These are phyloP conservation scores for Apiospora kogelbergensis DNA, from an alignment of 2,329 filamentous ascomycete species.

Conservation along the genomic window DNA sequence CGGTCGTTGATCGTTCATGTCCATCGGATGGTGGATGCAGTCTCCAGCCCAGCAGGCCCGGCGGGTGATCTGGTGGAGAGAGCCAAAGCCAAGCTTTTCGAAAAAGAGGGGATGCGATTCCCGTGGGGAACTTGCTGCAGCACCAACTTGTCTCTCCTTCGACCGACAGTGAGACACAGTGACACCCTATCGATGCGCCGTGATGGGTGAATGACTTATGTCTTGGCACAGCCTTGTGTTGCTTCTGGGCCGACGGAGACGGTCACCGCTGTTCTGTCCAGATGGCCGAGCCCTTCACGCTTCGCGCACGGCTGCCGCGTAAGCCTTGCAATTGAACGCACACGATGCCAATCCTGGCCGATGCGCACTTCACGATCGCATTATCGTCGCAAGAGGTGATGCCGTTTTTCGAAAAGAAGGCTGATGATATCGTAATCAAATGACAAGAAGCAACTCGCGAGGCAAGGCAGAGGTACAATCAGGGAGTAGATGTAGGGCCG, in stretches of 20 bases:
- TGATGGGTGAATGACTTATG: background rate
- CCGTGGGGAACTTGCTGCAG: background rate
- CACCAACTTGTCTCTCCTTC: background rate
- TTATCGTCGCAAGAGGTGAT: background rate
- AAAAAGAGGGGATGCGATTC: background rate
- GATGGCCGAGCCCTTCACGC: background rate
- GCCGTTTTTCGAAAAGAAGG: background rate
- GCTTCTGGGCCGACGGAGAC: background rate
- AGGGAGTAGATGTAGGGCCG: background rate
- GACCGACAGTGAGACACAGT: background rate
- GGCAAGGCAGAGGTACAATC: background rate
- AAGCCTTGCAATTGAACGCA: background rate
- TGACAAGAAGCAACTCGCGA: background rate
- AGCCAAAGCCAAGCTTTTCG: background rate
- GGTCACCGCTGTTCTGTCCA: background rate
- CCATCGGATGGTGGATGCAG: conserved; percentile 13
- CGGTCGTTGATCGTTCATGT: background rate
- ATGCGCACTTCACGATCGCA: background rate
- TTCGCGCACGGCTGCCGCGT: background rate
- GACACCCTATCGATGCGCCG: no score
- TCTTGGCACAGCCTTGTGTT: background rate
- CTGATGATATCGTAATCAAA: no score
- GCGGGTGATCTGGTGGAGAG: background rate
- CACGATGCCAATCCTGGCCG: background rate
- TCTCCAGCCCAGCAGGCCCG: background rate